A percentile compares a stretch with the other conserved stretches of the same genome.
Conservation (phyloP, 1,139 yeast genomes). For the Suhomyces ambrosiae region DNA sequence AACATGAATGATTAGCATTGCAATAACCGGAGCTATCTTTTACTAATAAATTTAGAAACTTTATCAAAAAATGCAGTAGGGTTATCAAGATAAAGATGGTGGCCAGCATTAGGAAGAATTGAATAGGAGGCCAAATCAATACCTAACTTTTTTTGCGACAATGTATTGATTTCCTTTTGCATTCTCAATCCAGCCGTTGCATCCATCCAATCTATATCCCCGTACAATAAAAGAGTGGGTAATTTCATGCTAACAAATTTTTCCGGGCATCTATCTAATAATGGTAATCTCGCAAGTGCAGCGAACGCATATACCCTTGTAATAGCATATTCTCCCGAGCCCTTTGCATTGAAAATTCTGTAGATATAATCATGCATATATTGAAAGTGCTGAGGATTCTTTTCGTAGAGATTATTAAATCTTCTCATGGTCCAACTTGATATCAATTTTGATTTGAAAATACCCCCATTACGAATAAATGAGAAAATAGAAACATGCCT, state of each 20-base stretch:
- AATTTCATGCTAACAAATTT: constrained; percentile 38
- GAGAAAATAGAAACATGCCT: constrained; percentile 43
- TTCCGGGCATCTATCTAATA: constrained; percentile 46
- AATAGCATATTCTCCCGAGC: constrained; percentile 51
- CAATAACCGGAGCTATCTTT: too few species aligned
- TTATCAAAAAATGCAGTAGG: constrained; percentile 23
- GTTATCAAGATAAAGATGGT: constrained; percentile 78
- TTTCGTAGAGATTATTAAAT: constrained; percentile 36
- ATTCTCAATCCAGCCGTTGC: constrained; percentile 46
- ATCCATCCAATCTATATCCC: constrained; percentile 54
- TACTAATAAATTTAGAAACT: constrained; percentile 13
- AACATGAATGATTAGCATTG: too few species aligned
- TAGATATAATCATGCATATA: constrained; percentile 46
- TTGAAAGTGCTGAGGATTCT: constrained; percentile 36
- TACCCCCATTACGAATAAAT: constrained; percentile 39
- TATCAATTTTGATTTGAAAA: constrained; percentile 39
- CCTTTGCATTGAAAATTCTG: constrained; percentile 42
- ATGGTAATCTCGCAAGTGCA: constrained; percentile 46
- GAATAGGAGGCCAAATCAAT: constrained; percentile 36
- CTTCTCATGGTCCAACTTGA: constrained; percentile 47
- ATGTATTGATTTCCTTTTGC: constrained; percentile 41
- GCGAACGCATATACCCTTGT: constrained; percentile 44
- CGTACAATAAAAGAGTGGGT: constrained; percentile 50
- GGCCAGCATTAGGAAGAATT: constrained; percentile 40
- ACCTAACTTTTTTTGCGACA: constrained; percentile 22